Percentiles rank a stretch among this genome's conserved stretches.
These are phyloP conservation scores for Neoscytalidium dimidiatum DNA, from an alignment of 2,329 filamentous ascomycete genomes.

Conservation along the genomic window DNA sequence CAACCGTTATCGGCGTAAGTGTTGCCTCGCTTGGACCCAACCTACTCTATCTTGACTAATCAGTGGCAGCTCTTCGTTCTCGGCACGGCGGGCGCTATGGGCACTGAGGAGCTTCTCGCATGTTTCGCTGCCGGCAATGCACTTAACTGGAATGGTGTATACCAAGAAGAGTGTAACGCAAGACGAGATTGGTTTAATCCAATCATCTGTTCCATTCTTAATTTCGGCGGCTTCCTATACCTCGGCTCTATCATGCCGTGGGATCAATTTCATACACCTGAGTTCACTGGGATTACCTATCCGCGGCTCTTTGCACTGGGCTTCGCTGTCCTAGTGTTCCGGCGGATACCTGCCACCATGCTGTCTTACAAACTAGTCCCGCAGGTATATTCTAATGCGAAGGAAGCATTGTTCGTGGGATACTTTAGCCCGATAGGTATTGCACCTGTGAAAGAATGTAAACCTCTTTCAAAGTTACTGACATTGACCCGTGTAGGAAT, in stretches of 20 bases:
- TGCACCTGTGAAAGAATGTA: too few relatives aligned
- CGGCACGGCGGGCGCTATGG: slow-evolving; percentile 59
- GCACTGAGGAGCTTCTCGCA: slow-evolving; percentile 62
- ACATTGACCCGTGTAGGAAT: too few relatives aligned
- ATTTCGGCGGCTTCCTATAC: slow-evolving; percentile 63
- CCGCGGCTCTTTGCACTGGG: slow-evolving; percentile 55
- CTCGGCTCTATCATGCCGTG: slow-evolving; percentile 60
- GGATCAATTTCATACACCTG: slow-evolving; percentile 55
- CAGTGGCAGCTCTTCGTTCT: slow-evolving; percentile 56
- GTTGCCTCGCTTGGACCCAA: too few relatives aligned
- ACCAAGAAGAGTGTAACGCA: slow-evolving; percentile 56
- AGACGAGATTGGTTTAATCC: slow-evolving; percentile 64
- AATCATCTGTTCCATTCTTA: slow-evolving; percentile 59
- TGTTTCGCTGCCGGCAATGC: slow-evolving; percentile 62
- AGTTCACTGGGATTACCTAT: slow-evolving; percentile 55
- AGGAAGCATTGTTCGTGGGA: slow-evolving; percentile 63
- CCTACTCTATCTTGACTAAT: neutral
- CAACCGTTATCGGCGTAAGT: neutral
- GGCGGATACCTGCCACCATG: slow-evolving; percentile 60
- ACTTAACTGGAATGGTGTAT: slow-evolving; percentile 65
- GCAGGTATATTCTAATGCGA: slow-evolving; percentile 51
- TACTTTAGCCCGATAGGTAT: slow-evolving; percentile 52
- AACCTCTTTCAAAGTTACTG: too few relatives aligned
- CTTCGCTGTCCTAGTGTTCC: slow-evolving; percentile 55
- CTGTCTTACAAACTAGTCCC: slow-evolving; percentile 59